Conservation (phyloP, 2,329 filamentous ascomycete species). For the Tolypocladium amazonense region DNA sequence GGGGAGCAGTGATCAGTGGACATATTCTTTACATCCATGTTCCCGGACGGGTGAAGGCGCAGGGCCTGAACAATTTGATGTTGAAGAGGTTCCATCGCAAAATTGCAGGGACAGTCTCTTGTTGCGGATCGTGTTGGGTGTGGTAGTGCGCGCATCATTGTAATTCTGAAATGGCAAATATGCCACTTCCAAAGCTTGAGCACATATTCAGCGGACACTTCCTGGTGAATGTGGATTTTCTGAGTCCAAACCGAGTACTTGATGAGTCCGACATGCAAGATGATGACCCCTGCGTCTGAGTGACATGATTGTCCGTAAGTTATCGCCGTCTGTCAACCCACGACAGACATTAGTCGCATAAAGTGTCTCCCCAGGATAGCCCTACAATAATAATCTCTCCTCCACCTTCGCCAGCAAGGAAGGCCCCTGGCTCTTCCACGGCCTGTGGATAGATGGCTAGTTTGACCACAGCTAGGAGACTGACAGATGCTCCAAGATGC, state of each 20-base stretch:
- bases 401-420: background rate
- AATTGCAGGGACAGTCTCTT: background rate
- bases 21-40: conserved; percentile 7
- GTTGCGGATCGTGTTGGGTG: background rate
- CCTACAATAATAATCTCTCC: too few species aligned
- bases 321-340: too few species aligned
- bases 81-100: conserved; percentile 3
- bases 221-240: background rate
- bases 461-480: background rate
- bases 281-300: too few species aligned
- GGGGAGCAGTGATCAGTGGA: conserved; percentile 3
- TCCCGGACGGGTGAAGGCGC: conserved; percentile 6
- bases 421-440: background rate
- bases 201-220: background rate
- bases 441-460: background rate
- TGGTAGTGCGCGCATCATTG: background rate
- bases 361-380: too few species aligned
- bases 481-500: background rate
- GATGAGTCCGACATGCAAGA: too few species aligned
- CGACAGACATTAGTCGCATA: too few species aligned
- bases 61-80: conserved; percentile 2
- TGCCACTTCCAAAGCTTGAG: background rate
- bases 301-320: too few species aligned
- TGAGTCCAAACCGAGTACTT: background rate
- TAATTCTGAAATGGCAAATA: background rate